Conservation (phyloP, 2,329 filamentous ascomycete species). For the Diplodia seriata region DNA sequence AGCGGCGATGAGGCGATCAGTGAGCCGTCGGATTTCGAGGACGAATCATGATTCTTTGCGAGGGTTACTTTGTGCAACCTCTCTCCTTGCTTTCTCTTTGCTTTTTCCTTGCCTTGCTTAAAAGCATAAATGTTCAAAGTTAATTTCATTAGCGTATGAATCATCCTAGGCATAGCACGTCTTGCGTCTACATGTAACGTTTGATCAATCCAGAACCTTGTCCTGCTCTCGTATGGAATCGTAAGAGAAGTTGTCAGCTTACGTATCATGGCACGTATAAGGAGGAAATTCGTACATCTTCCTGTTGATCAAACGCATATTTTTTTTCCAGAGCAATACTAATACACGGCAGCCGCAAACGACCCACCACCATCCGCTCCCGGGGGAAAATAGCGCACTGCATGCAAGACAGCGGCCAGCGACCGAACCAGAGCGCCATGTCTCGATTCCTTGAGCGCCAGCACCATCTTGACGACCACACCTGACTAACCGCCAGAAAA, state of each 20-base stretch:
- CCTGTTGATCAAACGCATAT: neutral
- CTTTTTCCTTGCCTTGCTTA: neutral
- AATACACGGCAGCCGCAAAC: conserved; percentile 24
- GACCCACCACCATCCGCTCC: neutral
- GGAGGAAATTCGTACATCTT: no score
- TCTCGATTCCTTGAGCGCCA: neutral
- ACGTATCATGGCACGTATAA: neutral
- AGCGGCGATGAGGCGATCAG: conserved; percentile 3
- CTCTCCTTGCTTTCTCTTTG: neutral
- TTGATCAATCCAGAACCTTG: no score
- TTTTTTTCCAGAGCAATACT: conserved; percentile 9
- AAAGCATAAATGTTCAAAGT: neutral
- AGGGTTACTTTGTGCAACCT: neutral
- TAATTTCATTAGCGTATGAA: neutral
- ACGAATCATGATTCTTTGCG: conserved; percentile 4
- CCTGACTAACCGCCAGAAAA: neutral
- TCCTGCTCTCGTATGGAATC: no score
- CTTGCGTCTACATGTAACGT: no score
- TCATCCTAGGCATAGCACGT: no score
- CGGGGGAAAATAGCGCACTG: no score
- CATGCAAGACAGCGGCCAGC: neutral
- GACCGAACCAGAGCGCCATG: neutral
- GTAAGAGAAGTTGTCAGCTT: neutral
- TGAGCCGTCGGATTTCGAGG: conserved; percentile 10
- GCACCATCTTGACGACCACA: neutral